These are phyloP conservation scores for Leptographium flavum DNA, from an alignment of 2,329 filamentous ascomycete genomes.

Conservation along the genomic window DNA sequence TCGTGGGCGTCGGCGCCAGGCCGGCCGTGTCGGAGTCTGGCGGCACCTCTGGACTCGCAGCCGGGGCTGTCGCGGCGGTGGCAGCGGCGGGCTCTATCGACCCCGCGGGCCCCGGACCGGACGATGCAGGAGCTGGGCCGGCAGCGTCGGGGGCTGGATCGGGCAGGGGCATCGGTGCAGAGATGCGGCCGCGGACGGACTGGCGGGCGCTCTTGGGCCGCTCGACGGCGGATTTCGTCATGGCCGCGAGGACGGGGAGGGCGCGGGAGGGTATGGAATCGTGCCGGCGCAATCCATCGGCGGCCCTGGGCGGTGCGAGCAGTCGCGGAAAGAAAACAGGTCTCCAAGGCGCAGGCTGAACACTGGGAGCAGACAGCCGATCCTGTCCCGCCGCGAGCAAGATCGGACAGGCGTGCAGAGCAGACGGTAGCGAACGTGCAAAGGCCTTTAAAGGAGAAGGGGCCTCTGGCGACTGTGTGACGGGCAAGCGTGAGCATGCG, in stretches of 20 bases:
- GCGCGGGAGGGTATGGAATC: not conserved
- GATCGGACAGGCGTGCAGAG: not conserved
- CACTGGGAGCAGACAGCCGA: not conserved
- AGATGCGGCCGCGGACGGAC: slow-evolving; percentile 46
- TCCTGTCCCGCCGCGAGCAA: not conserved
- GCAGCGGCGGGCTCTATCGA: no score
- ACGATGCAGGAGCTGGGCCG: not conserved
- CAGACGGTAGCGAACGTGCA: not conserved
- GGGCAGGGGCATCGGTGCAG: slow-evolving; percentile 43
- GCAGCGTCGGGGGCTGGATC: slow-evolving; percentile 11
- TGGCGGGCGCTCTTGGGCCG: slow-evolving; percentile 26
- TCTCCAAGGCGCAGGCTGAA: no score
- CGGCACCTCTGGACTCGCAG: no score
- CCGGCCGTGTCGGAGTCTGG: no score
- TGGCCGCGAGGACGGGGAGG: slow-evolving; percentile 1
- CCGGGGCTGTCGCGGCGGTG: not conserved
- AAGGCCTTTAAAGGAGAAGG: no score
- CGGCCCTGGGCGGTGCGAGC: not conserved
- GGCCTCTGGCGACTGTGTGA: no score
- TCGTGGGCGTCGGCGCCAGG: no score
- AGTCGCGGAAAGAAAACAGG: no score
- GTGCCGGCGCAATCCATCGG: not conserved
- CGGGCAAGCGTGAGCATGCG: no score
- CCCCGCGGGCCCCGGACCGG: not conserved
- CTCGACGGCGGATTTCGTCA: slow-evolving; percentile 14